Evolutionary conservation across 768 basidiomycete genomes (phyloP).

Genomic region (Lactarius hatsudake): DNA sequence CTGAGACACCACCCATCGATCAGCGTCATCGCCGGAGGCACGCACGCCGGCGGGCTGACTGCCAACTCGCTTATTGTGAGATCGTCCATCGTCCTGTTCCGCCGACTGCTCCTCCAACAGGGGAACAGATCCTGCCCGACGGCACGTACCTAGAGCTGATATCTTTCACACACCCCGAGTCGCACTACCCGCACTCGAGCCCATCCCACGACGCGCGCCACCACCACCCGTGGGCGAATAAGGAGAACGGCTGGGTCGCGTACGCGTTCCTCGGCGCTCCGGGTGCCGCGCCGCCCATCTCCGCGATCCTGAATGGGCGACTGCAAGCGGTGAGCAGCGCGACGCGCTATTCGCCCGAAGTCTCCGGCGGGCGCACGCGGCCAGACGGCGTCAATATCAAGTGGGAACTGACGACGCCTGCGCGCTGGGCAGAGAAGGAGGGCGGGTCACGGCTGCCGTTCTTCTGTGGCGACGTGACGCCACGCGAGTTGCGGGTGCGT

Average conservation of each 20-base stretch:
- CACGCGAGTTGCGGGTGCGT: constrained; percentile 52
- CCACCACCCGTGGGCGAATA: constrained; percentile 51
- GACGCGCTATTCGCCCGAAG: constrained; percentile 45
- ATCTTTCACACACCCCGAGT: constrained; percentile 55
- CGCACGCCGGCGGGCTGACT: constrained; percentile 60
- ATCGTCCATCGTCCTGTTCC: neutral
- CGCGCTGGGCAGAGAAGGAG: constrained; percentile 27
- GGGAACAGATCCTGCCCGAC: constrained; percentile 48
- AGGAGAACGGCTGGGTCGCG: constrained; percentile 63
- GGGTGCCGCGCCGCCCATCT: constrained; percentile 40
- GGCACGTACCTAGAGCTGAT: constrained; percentile 68
- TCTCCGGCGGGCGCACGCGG: constrained; percentile 52
- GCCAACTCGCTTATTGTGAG: constrained; percentile 63
- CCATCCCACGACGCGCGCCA: constrained; percentile 46
- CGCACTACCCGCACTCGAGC: constrained; percentile 51
- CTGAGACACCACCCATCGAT: neutral
- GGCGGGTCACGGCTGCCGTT: constrained; percentile 50
- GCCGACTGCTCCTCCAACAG: neutral
- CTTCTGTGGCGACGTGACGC: constrained; percentile 73
- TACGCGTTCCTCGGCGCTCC: constrained; percentile 57
- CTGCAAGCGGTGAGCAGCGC: constrained; percentile 36
- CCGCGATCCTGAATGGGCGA: constrained; percentile 54
- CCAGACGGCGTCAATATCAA: constrained; percentile 53
- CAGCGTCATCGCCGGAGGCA: constrained; percentile 67
- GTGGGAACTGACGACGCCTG: constrained; percentile 55